Evolutionary conservation across 768 basidiomycete genomes (phyloP).

Genomic region (Chalciporus sphaerocephalus): DNA sequence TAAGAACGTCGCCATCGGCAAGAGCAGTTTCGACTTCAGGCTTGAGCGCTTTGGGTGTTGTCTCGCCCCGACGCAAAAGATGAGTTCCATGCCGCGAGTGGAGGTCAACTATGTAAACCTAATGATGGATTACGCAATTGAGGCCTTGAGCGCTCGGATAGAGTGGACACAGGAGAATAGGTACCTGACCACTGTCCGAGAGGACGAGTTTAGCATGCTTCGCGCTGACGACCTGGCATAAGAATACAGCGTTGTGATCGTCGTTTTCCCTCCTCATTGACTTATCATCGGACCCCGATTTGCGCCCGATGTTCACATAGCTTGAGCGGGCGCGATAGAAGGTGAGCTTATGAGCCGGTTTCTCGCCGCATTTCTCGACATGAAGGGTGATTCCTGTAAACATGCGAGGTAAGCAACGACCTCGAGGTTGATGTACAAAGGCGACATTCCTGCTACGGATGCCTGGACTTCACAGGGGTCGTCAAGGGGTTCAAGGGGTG

Average conservation of each 20-base stretch:
- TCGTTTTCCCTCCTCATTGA: conserved; percentile 38
- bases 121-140: conserved; percentile 4
- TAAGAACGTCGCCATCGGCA: conserved; percentile 63
- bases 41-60: conserved; percentile 43
- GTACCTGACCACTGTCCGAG: conserved; percentile 65
- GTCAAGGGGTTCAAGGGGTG: conserved; percentile 27
- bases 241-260: conserved; percentile 54
- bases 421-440: conserved; percentile 9
- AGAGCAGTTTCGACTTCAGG: conserved; percentile 56
- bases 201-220: conserved; percentile 75
- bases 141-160: conserved; percentile 18
- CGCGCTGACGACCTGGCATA: conserved; percentile 76
- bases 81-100: conserved; percentile 77
- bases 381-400: conserved; percentile 54
- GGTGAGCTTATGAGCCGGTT: conserved; percentile 42
- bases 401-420: conserved; percentile 9
- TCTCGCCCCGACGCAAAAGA: conserved; percentile 51
- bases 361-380: conserved; percentile 48
- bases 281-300: conserved; percentile 46
- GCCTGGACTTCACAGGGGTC: conserved; percentile 24
- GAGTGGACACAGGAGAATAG: conserved; percentile 10
- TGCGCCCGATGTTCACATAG: conserved; percentile 64
- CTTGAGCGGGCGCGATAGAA: conserved; percentile 50
- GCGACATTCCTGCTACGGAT: conserved; percentile 43
- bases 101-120: conserved; percentile 71